phyloP scores from a whole-genome alignment of 2,329 filamentous ascomycete genomes.

The Clonostachys sp. region DNA sequence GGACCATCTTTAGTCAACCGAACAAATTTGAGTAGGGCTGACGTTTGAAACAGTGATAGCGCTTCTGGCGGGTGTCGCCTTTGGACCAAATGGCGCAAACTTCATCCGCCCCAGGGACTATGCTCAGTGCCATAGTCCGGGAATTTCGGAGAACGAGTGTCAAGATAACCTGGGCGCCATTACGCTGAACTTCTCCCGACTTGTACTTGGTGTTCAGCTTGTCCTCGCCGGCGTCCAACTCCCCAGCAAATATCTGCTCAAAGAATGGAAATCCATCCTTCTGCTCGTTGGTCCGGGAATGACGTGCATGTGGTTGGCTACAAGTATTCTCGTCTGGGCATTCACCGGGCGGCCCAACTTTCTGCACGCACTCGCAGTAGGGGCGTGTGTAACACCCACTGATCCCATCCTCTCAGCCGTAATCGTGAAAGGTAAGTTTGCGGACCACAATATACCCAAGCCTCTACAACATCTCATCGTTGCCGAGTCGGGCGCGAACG shows the following conservation, averaged over 20 bases:
- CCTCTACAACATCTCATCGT: conserved; percentile 76
- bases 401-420: conserved; percentile 85
- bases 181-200: conserved; percentile 78
- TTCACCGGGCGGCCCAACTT: conserved; percentile 69
- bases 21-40: not conserved
- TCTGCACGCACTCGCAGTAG: conserved; percentile 74
- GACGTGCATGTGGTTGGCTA: conserved; percentile 80
- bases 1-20: not conserved
- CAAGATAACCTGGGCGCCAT: conserved; percentile 60
- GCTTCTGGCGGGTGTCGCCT: conserved; percentile 70
- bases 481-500: conserved; percentile 64
- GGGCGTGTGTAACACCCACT: conserved; percentile 86
- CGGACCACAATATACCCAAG: conserved; percentile 82
- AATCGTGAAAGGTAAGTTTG: conserved; percentile 91
- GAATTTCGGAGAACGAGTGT: conserved; percentile 18
- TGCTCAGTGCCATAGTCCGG: conserved; percentile 35
- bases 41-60: conserved; percentile 63
- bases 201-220: conserved; percentile 87
- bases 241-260: conserved; percentile 73
- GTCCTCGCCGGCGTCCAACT: conserved; percentile 86
- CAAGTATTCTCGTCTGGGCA: conserved; percentile 74
- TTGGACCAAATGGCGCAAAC: conserved; percentile 74
- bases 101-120: conserved; percentile 74
- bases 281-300: conserved; percentile 80
- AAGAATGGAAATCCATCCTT: conserved; percentile 72